These are phyloP conservation scores for Nepenthes gracilis DNA, from an alignment of 148 eudicot species.

Conservation along the genomic window DNA sequence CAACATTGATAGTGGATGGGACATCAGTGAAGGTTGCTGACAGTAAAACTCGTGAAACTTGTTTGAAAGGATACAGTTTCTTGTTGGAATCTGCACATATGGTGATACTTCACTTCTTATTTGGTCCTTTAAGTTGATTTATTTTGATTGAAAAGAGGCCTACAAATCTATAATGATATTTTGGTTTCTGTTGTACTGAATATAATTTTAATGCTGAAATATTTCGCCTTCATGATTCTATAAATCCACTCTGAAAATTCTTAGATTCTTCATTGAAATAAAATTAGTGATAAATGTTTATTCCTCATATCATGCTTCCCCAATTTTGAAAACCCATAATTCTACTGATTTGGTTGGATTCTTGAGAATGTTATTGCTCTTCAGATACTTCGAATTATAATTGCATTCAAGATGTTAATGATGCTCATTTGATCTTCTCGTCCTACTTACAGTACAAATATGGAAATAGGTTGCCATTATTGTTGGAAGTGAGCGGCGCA, in stretches of 20 bases:
- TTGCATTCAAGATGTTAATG: not conserved
- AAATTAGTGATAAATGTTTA: too few species aligned
- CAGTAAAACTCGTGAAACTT: slow-evolving; percentile 56
- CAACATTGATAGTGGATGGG: slow-evolving; percentile 66
- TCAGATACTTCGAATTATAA: too few species aligned
- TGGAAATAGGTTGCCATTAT: slow-evolving; percentile 39
- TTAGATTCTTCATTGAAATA: too few species aligned
- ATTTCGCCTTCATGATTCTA: too few species aligned
- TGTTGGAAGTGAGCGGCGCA: slow-evolving; percentile 67
- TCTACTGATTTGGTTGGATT: too few species aligned
- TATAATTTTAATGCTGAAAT: too few species aligned
- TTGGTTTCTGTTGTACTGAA: too few species aligned
- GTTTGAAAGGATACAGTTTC: slow-evolving; percentile 69
- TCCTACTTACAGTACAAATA: slow-evolving; percentile 53
- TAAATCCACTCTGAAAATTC: too few species aligned
- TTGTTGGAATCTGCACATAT: slow-evolving; percentile 43
- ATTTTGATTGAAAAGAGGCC: not conserved
- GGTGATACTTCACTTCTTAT: slow-evolving; percentile 26
- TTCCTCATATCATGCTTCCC: too few species aligned
- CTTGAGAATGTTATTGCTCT: too few species aligned
- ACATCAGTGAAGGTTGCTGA: slow-evolving; percentile 59
- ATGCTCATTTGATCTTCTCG: not conserved
- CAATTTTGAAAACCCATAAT: too few species aligned
- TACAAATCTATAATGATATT: too few species aligned
- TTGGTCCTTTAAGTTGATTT: not conserved